phyloP scores from a whole-genome alignment of 371 early-diverging fungal genomes.

The Zychaea mexicana region DNA sequence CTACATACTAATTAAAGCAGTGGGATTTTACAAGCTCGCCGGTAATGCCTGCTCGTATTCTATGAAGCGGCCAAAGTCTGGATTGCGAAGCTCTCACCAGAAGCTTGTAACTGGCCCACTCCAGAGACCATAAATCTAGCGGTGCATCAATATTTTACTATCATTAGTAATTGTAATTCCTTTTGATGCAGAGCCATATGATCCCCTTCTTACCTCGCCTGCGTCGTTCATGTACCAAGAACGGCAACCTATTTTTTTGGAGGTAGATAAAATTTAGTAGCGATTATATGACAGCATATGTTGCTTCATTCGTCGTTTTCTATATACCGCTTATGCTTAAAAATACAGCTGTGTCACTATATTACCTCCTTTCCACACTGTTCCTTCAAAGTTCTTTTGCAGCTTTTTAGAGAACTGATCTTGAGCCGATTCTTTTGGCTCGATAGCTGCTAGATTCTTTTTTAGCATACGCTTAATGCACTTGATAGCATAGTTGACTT shows the following conservation, averaged over 20 bases:
- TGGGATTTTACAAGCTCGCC: neutral
- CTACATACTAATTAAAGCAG: too few species aligned
- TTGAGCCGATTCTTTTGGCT: constrained; percentile 21
- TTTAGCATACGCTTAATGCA: constrained; percentile 16
- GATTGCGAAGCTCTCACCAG: constrained; percentile 15
- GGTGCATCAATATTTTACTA: neutral
- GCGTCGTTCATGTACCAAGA: constrained; percentile 10
- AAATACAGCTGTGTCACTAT: neutral
- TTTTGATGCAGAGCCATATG: neutral
- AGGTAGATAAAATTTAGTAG: too few species aligned
- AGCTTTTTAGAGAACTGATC: constrained; percentile 18
- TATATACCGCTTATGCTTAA: neutral
- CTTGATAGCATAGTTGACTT: constrained; percentile 24
- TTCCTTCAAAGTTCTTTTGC: constrained; percentile 16
- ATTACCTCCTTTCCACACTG: constrained; percentile 29
- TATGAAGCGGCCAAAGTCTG: constrained; percentile 4
- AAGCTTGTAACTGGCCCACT: constrained; percentile 4
- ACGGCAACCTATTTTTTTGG: constrained; percentile 9
- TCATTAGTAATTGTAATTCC: neutral
- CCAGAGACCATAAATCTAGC: neutral
- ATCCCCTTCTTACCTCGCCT: neutral
- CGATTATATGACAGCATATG: too few species aligned
- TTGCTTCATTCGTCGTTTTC: too few species aligned
- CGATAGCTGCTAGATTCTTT: constrained; percentile 18
- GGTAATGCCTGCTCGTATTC: neutral